Evolutionary conservation across 2,329 filamentous ascomycete genomes (phyloP), one percentile per base, ranked within the genome.

Genomic region (Ophiostoma populinum): DNA sequence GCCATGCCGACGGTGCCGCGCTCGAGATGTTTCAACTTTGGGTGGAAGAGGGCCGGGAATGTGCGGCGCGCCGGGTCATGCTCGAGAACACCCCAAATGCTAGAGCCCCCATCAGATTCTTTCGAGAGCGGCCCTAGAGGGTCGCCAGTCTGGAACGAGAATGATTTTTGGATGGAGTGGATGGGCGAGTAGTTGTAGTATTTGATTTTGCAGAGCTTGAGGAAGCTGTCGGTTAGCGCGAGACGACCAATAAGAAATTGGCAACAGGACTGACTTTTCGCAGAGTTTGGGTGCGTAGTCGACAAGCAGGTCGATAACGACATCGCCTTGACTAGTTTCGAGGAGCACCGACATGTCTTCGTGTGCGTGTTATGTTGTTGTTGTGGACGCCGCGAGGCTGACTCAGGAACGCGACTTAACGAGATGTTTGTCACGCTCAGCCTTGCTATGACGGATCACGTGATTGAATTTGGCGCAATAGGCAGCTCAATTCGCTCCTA

Each of bases 171-270:
- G 24, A 98, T 72, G 45, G 78, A 85, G 59, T 94, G 82, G 36
- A 95, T 62, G 18, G 87, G 90, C 6, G 85, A 76, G 55, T 92
- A 95, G 62, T 95, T 95, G 73, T 94, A 98, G 62, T 95, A 98
- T 62, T 94, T 98, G 58, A 85, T 65, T 61, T 95, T 95, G 72
- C 90, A 94, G 47, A 98, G 80, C 67, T 98, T 95, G 38, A 98
- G 64, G 56, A 98, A 95, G 67, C 83, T 92, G 20, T 32, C 19
- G 15, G 34, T 12, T n/a, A 8, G 5, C 6, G 1, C 4, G 7
- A 15, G 7, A 15, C 10, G 4, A 16, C 7, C 12, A 1, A 6
- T 2, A 18, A 24, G 21, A 13, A 22, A 7, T n/a, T 12, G 10
- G 15, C 1, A 11, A 6, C 9, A 7, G 6, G n/a, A 66, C 80